Evolutionary conservation across 148 eudicot species (phyloP).

Genomic region (Agrostemma githago): DNA sequence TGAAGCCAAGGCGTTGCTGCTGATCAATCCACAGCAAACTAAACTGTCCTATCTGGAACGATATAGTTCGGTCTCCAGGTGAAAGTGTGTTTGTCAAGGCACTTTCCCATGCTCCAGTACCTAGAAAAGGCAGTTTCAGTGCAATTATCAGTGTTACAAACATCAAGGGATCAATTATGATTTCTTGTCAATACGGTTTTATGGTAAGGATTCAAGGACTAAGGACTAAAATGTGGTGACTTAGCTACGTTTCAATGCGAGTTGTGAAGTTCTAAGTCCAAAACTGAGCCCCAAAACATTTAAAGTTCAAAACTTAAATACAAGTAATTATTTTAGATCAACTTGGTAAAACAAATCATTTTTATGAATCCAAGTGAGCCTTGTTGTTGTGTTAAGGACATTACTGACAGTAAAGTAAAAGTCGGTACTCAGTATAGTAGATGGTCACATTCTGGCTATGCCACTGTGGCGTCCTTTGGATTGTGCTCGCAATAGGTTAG

Average conservation of each 20-base stretch:
- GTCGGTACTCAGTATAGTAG: neutral
- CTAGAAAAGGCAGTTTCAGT: conserved; percentile 27
- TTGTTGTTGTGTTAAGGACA: neutral
- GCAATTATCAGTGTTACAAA: neutral
- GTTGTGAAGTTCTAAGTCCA: neutral
- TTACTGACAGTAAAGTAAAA: neutral
- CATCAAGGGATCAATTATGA: neutral
- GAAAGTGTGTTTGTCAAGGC: conserved; percentile 95
- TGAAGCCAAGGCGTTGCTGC: conserved; percentile 85
- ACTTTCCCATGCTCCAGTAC: conserved; percentile 99
- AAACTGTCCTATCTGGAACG: conserved; percentile 94
- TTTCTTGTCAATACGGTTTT: neutral
- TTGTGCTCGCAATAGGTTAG: neutral
- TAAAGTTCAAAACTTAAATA: no score
- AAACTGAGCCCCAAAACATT: neutral
- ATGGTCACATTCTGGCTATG: neutral
- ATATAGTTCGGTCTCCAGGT: conserved; percentile 77
- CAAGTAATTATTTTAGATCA: no score
- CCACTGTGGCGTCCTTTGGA: neutral
- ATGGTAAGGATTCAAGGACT: neutral
- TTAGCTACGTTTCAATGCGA: no score
- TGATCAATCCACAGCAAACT: conserved; percentile 99
- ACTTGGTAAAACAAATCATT: neutral
- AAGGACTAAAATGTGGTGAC: no score
- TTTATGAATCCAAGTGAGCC: neutral